Evolutionary conservation across 2,329 filamentous ascomycete species (phyloP), one percentile per base, ranked within the genome.

Genomic region (Cercospora zeae-maydis): DNA sequence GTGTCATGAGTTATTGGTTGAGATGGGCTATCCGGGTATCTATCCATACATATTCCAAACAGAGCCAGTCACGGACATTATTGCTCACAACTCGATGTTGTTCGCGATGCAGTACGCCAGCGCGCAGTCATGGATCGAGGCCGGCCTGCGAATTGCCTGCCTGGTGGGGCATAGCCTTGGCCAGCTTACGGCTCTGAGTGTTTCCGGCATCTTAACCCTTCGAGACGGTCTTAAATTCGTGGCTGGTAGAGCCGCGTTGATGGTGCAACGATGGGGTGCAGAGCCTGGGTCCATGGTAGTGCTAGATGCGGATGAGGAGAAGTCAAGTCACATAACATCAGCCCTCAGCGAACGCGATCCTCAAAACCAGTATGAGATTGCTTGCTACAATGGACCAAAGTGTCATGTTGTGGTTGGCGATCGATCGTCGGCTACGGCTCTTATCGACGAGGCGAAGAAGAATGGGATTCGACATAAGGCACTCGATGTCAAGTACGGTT

Each of bases 381-480:
- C 63, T n/a, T 67, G 66, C 53, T 63, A 58, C 61, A 67, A 67
- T 37, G 61, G 63, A 6, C 61, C 58, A 4, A 37, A 31, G n/a
- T 62, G 39, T 21, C 58, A 51, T 7, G 56, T 53, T 19, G 27
- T 66, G 31, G 63, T 53, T n/a, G 19, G 55, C n/a, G 45, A 58
- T 8, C 47, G 37, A 24, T 33, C 19, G 11, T 42, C 55, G 5
- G 54, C 49, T 14, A 30, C n/a, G 7, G 52, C 52, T 13, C 27
- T 52, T 2, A 42, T 58, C 14, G 34, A 61, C 27, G 54, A 59
- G 21, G 27, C 47, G 11, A 47, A 31, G 1, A 49, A 24, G 19
- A 27, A 27, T 34, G 37, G 37, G 6, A 49, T 61, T 10, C 47
- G 57, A 11, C 37, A 37, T 52, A 67, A 66, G 55, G 27, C n/a